Conservation (phyloP, 371 early-diverging fungal genomes). For the Apophysomyces sp. region DNA sequence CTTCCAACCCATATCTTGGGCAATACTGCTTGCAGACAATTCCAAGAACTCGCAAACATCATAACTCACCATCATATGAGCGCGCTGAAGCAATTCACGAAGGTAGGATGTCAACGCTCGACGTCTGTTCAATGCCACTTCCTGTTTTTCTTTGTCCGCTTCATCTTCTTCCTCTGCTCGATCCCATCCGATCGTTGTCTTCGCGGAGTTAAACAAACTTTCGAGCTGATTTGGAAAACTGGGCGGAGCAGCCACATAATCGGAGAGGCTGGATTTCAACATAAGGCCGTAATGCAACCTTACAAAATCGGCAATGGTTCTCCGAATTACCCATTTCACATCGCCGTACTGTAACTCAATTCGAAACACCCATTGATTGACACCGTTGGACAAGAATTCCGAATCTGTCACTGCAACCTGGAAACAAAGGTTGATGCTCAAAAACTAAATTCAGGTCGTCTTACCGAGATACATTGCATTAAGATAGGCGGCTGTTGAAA, state of each 20-base stretch:
- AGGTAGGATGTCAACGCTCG: constrained; percentile 66
- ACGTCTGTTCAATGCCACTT: constrained; percentile 50
- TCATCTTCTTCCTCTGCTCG: constrained; percentile 18
- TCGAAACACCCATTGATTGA: constrained; percentile 56
- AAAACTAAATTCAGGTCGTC: constrained; percentile 6
- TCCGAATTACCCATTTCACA: constrained; percentile 74
- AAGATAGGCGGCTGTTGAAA: constrained; percentile 40
- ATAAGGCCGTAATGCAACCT: constrained; percentile 65
- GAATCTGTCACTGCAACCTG: constrained; percentile 60
- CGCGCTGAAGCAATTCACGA: constrained; percentile 49
- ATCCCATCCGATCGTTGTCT: constrained; percentile 34
- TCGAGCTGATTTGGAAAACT: constrained; percentile 47
- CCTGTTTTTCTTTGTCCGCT: constrained; percentile 11
- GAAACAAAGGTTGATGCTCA: not conserved
- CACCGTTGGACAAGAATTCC: constrained; percentile 33
- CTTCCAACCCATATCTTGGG: constrained; percentile 85
- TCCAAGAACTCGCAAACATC: constrained; percentile 85
- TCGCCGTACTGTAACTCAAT: constrained; percentile 81
- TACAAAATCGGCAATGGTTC: constrained; percentile 73
- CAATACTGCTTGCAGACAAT: constrained; percentile 71
- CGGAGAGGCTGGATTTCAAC: constrained; percentile 43
- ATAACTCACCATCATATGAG: constrained; percentile 64
- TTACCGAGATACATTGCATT: constrained; percentile 36
- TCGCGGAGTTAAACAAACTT: constrained; percentile 39
- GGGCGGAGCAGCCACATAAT: constrained; percentile 41